phyloP scores from a whole-genome alignment of 108 stramenopile species.

The Fistulifera pelliculosa region DNA sequence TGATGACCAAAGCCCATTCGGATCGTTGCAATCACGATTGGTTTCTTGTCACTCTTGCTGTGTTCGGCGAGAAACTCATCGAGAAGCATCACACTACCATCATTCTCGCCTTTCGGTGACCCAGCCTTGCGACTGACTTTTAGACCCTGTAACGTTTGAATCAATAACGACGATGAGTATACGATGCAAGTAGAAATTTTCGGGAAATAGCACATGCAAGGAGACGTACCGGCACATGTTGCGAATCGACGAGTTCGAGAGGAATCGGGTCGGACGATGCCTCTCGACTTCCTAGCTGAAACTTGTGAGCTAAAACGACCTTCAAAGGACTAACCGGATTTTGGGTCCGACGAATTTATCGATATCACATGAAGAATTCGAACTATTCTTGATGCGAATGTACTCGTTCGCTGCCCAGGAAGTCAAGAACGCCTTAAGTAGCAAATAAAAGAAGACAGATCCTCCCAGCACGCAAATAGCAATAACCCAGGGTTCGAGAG shows the following conservation, averaged over 20 bases:
- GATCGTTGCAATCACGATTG: constrained; percentile 83
- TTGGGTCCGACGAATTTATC: constrained; percentile 24
- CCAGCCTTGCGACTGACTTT: constrained; percentile 22
- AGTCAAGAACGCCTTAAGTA: background rate
- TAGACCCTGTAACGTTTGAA: constrained; percentile 13
- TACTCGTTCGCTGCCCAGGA: constrained; percentile 17
- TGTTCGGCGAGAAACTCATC: constrained; percentile 1
- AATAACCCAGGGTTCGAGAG: background rate
- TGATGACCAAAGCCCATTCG: constrained; percentile 96
- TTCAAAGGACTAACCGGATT: constrained; percentile 35
- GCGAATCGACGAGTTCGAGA: constrained; percentile 17
- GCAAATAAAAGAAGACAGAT: background rate
- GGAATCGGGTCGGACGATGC: constrained; percentile 19
- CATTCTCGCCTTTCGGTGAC: constrained; percentile 2
- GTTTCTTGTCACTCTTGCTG: constrained; percentile 20
- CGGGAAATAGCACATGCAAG: too few species aligned
- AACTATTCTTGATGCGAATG: constrained; percentile 3
- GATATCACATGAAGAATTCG: constrained; percentile 25
- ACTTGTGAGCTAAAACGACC: constrained; percentile 24
- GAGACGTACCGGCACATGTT: constrained; percentile 21
- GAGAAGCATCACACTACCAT: background rate
- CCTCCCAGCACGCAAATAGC: background rate
- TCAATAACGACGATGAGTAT: too few species aligned
- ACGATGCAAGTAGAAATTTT: too few species aligned
- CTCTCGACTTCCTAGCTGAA: constrained; percentile 21